Evolutionary conservation across 768 basidiomycete genomes (phyloP), one percentile per base, ranked within the genome.

Genomic region (Naematelia encephala): DNA sequence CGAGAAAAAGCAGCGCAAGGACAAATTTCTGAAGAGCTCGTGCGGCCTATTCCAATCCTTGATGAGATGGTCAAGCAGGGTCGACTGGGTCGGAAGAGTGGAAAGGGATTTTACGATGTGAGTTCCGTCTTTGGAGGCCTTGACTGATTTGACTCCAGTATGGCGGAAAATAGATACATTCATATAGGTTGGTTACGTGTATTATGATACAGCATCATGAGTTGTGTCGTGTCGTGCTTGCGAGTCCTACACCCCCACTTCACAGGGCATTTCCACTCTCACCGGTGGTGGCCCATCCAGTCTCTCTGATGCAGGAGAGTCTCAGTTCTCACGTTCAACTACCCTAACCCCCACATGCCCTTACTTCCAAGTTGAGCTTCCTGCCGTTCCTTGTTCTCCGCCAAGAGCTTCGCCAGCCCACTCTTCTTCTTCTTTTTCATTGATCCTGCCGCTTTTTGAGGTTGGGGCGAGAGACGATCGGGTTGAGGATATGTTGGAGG

Each of bases 61-160:
- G 78, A 78, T 30, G 57, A 77, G 61, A 68, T 80, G 54, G 77
- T 80, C 5, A 64, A 67, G 43, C 72, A 78, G 55, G 79, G 79
- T 2, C 77, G 77, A 57, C 62, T 78, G 42, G 80, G 80, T 1
- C 56, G 78, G 54, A 81, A 81, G 75, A 75, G 68, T 19, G 79
- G 79, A 1, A 62, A 78, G 57, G 80, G 80, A 10, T 79, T 81
- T 65, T 81, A 78, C 51, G 66, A 73, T 56, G 76, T 77, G 66
- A 65, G 76, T 59, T 21, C 3, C 14, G 11, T 10, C 30, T 19
- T 16, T 10, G 28, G 5, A 2, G 16, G 21, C 11, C 12, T 22
- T 22, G 27, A n/a, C 4, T 30, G 25, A 4, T 23, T 19, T 27
- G 27, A 21, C 51, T 5, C 5, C 8, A 47, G 46, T 19, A 52